phyloP scores from a whole-genome alignment of 129 eudicot genomes.

The Lactuca sativa region DNA sequence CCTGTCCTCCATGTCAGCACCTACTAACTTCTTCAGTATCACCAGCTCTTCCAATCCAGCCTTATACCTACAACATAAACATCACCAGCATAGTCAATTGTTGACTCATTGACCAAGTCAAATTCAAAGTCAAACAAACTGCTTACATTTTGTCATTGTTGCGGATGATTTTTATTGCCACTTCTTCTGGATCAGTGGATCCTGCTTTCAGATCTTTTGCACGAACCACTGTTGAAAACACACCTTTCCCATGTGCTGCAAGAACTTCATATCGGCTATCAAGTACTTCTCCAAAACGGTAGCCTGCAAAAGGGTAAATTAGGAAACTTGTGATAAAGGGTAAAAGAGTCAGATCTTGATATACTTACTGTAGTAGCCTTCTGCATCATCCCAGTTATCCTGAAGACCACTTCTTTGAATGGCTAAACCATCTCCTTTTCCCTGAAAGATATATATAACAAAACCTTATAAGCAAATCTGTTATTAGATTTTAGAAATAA shows the following conservation, averaged over 20 bases:
- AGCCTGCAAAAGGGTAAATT: slow-evolving; percentile 46
- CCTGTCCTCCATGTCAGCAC: slow-evolving; percentile 81
- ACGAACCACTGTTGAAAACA: slow-evolving; percentile 94
- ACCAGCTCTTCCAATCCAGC: slow-evolving; percentile 92
- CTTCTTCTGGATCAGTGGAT: slow-evolving; percentile 86
- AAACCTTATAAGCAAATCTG: neutral
- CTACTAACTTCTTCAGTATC: slow-evolving; percentile 87
- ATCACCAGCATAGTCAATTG: too few species aligned
- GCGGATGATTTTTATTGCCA: slow-evolving; percentile 93
- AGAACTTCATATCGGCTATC: slow-evolving; percentile 93
- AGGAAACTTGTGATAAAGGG: neutral
- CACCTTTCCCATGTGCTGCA: slow-evolving; percentile 99
- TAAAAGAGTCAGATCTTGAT: neutral
- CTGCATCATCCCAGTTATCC: slow-evolving; percentile 97
- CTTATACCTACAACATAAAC: slow-evolving; percentile 52
- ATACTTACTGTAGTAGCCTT: slow-evolving; percentile 94
- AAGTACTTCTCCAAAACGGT: slow-evolving; percentile 87
- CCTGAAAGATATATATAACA: slow-evolving; percentile 46
- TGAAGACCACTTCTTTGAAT: slow-evolving; percentile 77
- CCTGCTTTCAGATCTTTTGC: slow-evolving; percentile 97
- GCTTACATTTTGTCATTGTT: slow-evolving; percentile 91
- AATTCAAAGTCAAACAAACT: neutral
- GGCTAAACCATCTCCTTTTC: slow-evolving; percentile 71
- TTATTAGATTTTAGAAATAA: neutral
- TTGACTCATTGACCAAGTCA: neutral